phyloP scores from a whole-genome alignment of 345 rosid genomes.

The Schrenkiella parvula region DNA sequence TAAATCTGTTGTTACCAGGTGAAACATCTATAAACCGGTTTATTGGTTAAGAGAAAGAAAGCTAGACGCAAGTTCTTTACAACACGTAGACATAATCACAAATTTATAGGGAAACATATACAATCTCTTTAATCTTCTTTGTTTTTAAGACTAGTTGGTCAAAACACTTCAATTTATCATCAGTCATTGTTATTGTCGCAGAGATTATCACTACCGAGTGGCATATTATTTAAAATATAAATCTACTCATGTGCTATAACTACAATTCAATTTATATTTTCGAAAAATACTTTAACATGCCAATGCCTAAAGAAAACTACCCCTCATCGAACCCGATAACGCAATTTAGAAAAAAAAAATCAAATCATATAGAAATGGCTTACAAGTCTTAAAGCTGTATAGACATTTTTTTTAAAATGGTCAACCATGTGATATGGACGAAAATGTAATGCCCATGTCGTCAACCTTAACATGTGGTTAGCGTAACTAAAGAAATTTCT shows the following conservation, averaged over 20 bases:
- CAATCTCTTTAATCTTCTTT: not conserved
- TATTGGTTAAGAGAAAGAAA: not conserved
- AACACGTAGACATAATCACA: not conserved
- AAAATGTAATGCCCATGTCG: slow-evolving; percentile 25
- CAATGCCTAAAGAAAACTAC: not conserved
- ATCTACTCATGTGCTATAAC: not conserved
- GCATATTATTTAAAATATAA: not conserved
- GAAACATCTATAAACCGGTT: not conserved
- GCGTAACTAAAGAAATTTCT: too few relatives aligned
- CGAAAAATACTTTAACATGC: not conserved
- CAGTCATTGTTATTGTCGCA: not conserved
- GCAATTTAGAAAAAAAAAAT: not conserved
- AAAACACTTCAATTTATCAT: not conserved
- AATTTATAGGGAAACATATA: not conserved
- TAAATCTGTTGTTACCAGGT: not conserved
- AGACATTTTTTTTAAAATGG: not conserved
- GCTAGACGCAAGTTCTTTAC: not conserved
- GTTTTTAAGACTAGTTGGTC: not conserved
- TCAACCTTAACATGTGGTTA: not conserved
- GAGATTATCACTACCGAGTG: too few relatives aligned
- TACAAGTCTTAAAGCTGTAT: not conserved
- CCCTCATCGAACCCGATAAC: not conserved
- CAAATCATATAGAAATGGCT: not conserved
- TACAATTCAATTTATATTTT: not conserved
- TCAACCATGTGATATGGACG: slow-evolving; percentile 16